Conservation (phyloP, 148 eudicot species). For the Silene conica region DNA sequence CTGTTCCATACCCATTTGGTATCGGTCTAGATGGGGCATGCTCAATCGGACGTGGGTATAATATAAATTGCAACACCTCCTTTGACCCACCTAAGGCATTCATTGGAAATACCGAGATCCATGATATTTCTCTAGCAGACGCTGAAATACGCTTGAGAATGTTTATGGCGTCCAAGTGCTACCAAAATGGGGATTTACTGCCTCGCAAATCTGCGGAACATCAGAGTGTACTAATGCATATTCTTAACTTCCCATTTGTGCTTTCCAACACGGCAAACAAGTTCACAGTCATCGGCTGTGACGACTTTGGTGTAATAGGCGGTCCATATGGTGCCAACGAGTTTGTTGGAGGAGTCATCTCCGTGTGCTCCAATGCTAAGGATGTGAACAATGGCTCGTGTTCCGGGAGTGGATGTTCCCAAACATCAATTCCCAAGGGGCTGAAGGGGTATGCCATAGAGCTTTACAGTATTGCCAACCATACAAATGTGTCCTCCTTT, state of each 20-base stretch:
- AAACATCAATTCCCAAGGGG: conserved; percentile 43
- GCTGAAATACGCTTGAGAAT: conserved; percentile 17
- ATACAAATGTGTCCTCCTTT: conserved; percentile 29
- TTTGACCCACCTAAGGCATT: conserved; percentile 33
- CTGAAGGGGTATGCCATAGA: background rate
- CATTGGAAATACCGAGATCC: background rate
- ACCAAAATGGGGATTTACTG: background rate
- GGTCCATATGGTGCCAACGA: conserved; percentile 1
- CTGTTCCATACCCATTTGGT: conserved; percentile 47
- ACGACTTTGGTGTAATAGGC: conserved; percentile 6
- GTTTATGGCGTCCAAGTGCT: conserved; percentile 20
- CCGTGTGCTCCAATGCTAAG: conserved; percentile 27
- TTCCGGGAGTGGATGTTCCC: conserved; percentile 49
- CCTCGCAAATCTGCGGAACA: too few species aligned
- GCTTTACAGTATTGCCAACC: conserved; percentile 15
- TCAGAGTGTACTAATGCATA: background rate
- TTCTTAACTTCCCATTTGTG: background rate
- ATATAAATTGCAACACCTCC: conserved; percentile 30
- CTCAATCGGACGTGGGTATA: conserved; percentile 18
- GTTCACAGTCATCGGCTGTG: conserved; percentile 42
- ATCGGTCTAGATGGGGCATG: conserved; percentile 34
- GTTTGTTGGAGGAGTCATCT: conserved; percentile 28
- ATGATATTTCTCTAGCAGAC: conserved; percentile 15
- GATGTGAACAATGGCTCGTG: conserved; percentile 39
- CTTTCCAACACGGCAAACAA: conserved; percentile 34